Conservation (phyloP, 331 rosid genomes). For the Malus hybrid region DNA sequence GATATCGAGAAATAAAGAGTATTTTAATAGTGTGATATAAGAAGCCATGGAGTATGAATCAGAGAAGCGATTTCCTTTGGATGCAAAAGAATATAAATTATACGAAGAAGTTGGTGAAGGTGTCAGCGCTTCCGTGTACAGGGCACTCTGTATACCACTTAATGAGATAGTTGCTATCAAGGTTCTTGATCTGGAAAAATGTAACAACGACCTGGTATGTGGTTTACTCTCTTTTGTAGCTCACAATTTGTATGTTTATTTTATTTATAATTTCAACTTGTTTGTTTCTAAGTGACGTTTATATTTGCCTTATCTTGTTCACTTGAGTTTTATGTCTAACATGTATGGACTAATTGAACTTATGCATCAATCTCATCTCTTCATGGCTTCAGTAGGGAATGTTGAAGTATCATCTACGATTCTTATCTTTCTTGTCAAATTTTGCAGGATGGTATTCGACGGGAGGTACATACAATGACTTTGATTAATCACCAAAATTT, state of each 20-base stretch:
- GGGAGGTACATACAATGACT: conserved; percentile 89
- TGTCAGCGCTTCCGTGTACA: conserved; percentile 82
- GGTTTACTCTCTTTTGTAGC: background rate
- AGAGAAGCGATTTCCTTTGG: conserved; percentile 68
- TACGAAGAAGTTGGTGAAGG: conserved; percentile 99
- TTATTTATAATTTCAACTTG: background rate
- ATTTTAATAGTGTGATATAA: conserved; percentile 37
- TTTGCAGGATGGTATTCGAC: conserved; percentile 87
- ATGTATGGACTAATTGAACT: background rate
- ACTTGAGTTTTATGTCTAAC: background rate
- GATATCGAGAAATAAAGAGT: conserved; percentile 22
- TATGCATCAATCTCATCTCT: background rate
- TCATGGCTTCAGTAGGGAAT: background rate
- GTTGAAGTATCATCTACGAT: background rate
- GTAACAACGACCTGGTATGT: conserved; percentile 90
- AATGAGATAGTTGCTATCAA: conserved; percentile 92
- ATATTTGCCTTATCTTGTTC: background rate
- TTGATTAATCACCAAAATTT: conserved; percentile 83
- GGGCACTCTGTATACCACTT: conserved; percentile 90
- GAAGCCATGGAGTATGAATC: conserved; percentile 50
- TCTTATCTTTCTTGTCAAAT: conserved; percentile 7
- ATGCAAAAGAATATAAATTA: conserved; percentile 70
- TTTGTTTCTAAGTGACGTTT: background rate
- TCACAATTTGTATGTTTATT: background rate
- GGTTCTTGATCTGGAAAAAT: conserved; percentile 96